Evolutionary conservation across 805 yeast species (phyloP).

Genomic region (Yarrowia deformans): DNA sequence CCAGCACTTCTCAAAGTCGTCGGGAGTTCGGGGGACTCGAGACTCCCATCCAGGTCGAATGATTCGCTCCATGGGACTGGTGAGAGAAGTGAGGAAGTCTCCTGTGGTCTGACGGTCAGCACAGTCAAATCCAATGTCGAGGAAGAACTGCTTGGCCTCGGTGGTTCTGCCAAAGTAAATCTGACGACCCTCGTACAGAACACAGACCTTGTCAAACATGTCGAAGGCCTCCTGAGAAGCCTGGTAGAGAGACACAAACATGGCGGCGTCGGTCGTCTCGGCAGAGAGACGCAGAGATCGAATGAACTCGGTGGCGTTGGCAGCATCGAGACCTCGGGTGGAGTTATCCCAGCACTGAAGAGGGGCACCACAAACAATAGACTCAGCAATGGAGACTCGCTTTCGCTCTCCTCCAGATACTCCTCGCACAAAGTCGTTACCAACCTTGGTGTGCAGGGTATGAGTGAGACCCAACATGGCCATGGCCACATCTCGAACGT

Average conservation of each 20-base stretch:
- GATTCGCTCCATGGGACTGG: constrained; percentile 61
- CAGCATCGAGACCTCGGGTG: constrained; percentile 21
- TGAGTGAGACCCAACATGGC: constrained; percentile 25
- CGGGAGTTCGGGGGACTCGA: constrained; percentile 60
- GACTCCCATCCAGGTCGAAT: constrained; percentile 55
- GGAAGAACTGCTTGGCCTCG: constrained; percentile 59
- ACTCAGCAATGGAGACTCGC: constrained; percentile 18
- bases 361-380: constrained; percentile 12
- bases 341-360: constrained; percentile 26
- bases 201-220: constrained; percentile 21
- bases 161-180: constrained; percentile 61
- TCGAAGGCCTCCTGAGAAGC: constrained; percentile 25
- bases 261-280: constrained; percentile 23
- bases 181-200: constrained; percentile 15
- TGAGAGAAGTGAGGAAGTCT: constrained; percentile 63
- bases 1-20: constrained; percentile 62
- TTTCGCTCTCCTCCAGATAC: constrained; percentile 22
- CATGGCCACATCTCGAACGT: constrained; percentile 13
- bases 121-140: constrained; percentile 63
- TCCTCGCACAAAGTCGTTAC: constrained; percentile 13
- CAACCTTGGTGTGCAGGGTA: constrained; percentile 17
- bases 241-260: constrained; percentile 22
- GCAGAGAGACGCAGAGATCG: constrained; percentile 18
- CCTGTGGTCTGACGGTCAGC: constrained; percentile 67
- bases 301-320: constrained; percentile 27